These are phyloP conservation scores for Silene coronaria DNA, from an alignment of 179 eudicot genomes.

Conservation along the genomic window DNA sequence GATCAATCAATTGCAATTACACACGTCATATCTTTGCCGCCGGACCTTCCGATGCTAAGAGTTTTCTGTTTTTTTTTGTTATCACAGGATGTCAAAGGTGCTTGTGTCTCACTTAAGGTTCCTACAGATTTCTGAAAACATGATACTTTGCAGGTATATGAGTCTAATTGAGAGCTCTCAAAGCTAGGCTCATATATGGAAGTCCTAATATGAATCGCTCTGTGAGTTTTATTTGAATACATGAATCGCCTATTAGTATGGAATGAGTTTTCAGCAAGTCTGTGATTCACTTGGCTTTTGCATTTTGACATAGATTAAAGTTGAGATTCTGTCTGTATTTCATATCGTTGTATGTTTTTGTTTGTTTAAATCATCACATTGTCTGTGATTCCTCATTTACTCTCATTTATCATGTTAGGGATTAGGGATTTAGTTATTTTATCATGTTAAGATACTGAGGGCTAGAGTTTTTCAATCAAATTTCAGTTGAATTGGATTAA, in stretches of 20 bases:
- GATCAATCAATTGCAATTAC: background rate
- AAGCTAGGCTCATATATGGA: constrained; percentile 91
- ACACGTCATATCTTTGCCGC: background rate
- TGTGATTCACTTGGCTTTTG: constrained; percentile 4
- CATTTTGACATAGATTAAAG: constrained; percentile 13
- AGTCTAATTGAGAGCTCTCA: constrained; percentile 76
- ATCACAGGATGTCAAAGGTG: background rate
- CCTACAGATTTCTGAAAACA: background rate
- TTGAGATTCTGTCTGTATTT: background rate
- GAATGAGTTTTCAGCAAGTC: constrained; percentile 94
- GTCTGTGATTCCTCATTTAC: too few relatives aligned
- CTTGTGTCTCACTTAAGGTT: background rate
- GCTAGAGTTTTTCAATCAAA: too few relatives aligned
- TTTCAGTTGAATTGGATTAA: too few relatives aligned
- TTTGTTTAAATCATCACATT: too few relatives aligned
- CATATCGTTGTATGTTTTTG: background rate
- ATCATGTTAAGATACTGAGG: too few relatives aligned
- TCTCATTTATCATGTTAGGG: too few relatives aligned
- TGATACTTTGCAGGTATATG: constrained; percentile 58
- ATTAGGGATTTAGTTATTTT: too few relatives aligned
- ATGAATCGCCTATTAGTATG: constrained; percentile 98
- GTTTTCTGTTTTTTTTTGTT: background rate
- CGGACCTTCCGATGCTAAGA: background rate
- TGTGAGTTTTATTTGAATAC: constrained; percentile 97
- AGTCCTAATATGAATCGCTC: constrained; percentile 94